A percentile compares a stretch with the other conserved stretches of the same genome.
Evolutionary conservation across 495 filamentous ascomycete species (phyloP).

Genomic region (Aeminium ludgeri): DNA sequence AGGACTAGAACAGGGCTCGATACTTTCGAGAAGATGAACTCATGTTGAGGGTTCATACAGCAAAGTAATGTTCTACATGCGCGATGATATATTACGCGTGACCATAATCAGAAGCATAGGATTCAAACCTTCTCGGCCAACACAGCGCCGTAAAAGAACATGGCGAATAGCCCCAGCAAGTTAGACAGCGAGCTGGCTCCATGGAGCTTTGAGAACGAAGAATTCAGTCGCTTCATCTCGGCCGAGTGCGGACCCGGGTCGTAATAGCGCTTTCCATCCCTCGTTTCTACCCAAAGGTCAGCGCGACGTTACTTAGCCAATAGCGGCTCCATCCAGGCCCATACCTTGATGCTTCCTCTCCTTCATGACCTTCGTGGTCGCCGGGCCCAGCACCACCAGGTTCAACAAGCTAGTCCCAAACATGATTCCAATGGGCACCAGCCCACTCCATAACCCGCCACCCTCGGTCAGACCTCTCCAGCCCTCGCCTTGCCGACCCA

Average conservation of each 20-base stretch:
- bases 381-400: conserved; percentile 47
- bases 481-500: conserved; percentile 3
- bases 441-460: conserved; percentile 38
- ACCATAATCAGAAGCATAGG: no score
- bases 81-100: no score
- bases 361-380: conserved; percentile 53
- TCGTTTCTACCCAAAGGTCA: conserved; percentile 35
- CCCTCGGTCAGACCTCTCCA: conserved; percentile 19
- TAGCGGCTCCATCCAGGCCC: conserved; percentile 4
- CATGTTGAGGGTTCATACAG: no score
- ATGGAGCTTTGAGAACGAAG: conserved; percentile 61
- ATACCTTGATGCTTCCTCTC: conserved; percentile 61
- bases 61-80: no score
- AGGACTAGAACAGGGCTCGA: no score
- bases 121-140: conserved; percentile 40
- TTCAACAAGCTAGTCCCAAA: conserved; percentile 51
- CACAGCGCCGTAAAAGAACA: conserved; percentile 55
- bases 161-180: conserved; percentile 45
- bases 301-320: background rate
- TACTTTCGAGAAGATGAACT: no score
- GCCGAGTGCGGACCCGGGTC: conserved; percentile 56
- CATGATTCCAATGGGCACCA: conserved; percentile 49
- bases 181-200: conserved; percentile 62
- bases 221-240: conserved; percentile 71
- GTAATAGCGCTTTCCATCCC: conserved; percentile 69